Evolutionary conservation across 78 protist genomes (phyloP).

Genomic region (Emiliania huxleyi): DNA sequence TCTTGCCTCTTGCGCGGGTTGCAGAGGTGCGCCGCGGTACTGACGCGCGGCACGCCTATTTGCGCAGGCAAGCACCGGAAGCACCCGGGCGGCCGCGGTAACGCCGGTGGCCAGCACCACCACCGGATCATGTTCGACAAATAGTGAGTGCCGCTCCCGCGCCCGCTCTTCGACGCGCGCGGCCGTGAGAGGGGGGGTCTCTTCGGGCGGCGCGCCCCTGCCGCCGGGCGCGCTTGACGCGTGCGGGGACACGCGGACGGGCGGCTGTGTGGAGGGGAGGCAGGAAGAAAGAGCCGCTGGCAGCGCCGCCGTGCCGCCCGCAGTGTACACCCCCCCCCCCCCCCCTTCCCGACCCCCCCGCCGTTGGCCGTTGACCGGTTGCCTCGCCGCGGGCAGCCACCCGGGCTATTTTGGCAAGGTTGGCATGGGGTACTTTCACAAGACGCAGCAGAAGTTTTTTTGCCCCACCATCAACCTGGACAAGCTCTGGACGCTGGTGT

Average conservation of each 20-base stretch:
- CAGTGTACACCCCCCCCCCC: not conserved
- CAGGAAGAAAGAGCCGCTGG: too few relatives aligned
- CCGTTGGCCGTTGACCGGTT: too few relatives aligned
- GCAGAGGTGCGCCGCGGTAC: too few relatives aligned
- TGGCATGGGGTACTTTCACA: constrained; percentile 98
- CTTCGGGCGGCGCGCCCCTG: too few relatives aligned
- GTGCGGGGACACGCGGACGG: not conserved
- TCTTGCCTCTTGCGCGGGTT: too few relatives aligned
- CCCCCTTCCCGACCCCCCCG: not conserved
- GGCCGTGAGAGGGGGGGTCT: too few relatives aligned
- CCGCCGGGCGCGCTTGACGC: too few relatives aligned
- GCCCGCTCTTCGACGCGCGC: too few relatives aligned
- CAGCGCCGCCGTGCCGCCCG: not conserved
- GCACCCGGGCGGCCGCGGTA: constrained; percentile 99
- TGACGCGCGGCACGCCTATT: too few relatives aligned
- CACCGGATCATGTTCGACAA: constrained; percentile 94
- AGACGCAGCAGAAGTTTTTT: constrained; percentile 62
- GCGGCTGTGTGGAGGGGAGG: too few relatives aligned
- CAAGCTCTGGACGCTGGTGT: constrained; percentile 91
- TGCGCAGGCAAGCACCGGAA: constrained; percentile 94
- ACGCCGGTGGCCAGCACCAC: constrained; percentile 99
- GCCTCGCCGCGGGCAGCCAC: constrained; percentile 79
- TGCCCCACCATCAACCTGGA: constrained; percentile 94
- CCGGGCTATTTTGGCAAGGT: constrained; percentile 99
- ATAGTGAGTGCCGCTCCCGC: constrained; percentile 67